Conservation (phyloP, 495 filamentous ascomycete species). For the Hypoxylon lenormandii region DNA sequence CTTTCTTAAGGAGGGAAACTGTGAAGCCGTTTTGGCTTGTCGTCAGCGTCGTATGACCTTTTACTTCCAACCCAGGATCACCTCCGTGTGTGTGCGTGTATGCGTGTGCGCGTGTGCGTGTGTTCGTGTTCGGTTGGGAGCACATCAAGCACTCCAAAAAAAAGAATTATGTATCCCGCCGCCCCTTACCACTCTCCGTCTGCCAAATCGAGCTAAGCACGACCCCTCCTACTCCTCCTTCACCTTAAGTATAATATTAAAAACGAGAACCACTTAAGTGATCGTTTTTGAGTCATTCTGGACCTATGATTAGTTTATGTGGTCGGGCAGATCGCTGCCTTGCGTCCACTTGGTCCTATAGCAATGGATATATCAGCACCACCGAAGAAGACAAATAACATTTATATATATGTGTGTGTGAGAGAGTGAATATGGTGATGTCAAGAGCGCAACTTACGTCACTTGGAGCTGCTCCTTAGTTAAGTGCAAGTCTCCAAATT, state of each 20-base stretch:
- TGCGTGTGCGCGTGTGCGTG: too few relatives aligned
- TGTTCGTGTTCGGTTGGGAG: neutral
- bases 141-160: neutral
- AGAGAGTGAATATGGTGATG: neutral
- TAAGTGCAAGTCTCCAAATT: constrained; percentile 49
- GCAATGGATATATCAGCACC: constrained; percentile 16
- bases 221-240: constrained; percentile 5
- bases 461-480: constrained; percentile 47
- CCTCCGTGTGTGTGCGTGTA: neutral
- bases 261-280: constrained; percentile 13
- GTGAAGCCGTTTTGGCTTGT: too few relatives aligned
- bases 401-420: too few relatives aligned
- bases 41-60: too few relatives aligned
- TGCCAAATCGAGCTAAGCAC: constrained; percentile 6
- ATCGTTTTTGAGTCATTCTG: constrained; percentile 24
- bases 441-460: constrained; percentile 36
- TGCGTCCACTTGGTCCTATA: constrained; percentile 47
- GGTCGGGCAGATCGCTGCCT: constrained; percentile 45
- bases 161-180: constrained; percentile 7
- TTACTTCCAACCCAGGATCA: neutral
- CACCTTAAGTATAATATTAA: constrained; percentile 30
- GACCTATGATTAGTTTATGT: constrained; percentile 15
- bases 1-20: too few relatives aligned
- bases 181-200: too few relatives aligned
- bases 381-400: neutral